These are phyloP conservation scores for Hibiscus mutabilis DNA, from an alignment of 345 rosid genomes.

Conservation along the genomic window DNA sequence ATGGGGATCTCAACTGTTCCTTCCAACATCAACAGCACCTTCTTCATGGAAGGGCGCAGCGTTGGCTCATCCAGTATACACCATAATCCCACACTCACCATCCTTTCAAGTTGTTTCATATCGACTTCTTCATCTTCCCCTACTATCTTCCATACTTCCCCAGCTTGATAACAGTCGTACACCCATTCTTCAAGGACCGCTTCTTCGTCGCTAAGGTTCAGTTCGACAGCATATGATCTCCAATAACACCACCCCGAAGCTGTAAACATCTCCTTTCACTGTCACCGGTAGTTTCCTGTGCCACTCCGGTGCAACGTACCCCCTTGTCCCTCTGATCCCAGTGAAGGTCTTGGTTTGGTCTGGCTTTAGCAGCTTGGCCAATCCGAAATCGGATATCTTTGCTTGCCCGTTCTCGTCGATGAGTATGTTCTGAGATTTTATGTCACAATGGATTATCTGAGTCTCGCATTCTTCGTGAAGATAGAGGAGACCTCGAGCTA, in stretches of 20 bases:
- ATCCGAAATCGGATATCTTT: constrained; percentile 27
- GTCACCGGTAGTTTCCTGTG: constrained; percentile 14
- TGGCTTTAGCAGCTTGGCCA: constrained; percentile 21
- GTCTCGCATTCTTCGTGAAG: constrained; percentile 25
- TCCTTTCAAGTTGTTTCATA: constrained; percentile 21
- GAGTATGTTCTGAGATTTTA: constrained; percentile 23
- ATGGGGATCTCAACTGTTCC: constrained; percentile 21
- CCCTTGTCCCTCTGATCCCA: constrained; percentile 28
- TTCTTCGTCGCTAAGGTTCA: constrained; percentile 8
- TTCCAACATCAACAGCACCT: constrained; percentile 33
- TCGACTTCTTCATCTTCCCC: constrained; percentile 15
- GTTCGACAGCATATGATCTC: constrained; percentile 27
- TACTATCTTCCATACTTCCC: constrained; percentile 18
- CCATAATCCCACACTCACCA: constrained; percentile 45
- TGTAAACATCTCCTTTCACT: constrained; percentile 24
- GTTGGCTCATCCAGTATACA: constrained; percentile 49
- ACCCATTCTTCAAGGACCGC: constrained; percentile 28
- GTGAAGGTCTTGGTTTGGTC: constrained; percentile 25
- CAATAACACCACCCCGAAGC: constrained; percentile 23
- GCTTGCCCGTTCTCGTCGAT: constrained; percentile 14
- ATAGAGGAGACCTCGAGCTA: constrained; percentile 23
- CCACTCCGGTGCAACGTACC: constrained; percentile 36
- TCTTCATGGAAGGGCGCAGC: constrained; percentile 41
- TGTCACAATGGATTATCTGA: constrained; percentile 22
- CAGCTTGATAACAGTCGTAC: constrained; percentile 4